phyloP scores from a whole-genome alignment of 2,329 filamentous ascomycete species.

The Botryotinia narcissicola region DNA sequence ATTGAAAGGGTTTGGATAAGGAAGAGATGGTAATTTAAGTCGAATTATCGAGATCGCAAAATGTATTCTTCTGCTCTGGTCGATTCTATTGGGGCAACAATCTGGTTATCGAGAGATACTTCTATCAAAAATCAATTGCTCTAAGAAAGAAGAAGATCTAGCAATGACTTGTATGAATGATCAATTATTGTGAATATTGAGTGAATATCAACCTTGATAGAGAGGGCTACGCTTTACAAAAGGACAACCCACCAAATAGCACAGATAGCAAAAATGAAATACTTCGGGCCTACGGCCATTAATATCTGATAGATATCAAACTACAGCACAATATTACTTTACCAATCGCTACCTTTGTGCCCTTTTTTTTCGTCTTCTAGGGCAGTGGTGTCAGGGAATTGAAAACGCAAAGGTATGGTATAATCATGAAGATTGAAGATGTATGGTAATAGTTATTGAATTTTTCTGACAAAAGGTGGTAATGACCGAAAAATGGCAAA shows the following conservation, averaged over 20 bases:
- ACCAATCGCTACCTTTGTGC: background rate
- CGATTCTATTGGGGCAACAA: background rate
- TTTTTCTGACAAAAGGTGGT: constrained; percentile 4
- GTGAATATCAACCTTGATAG: background rate
- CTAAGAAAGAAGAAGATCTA: background rate
- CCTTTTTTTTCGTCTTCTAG: background rate
- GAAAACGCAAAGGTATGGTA: background rate
- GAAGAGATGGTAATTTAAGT: background rate
- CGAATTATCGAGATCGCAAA: background rate
- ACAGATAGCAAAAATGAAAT: background rate
- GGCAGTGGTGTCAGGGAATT: constrained; percentile 9
- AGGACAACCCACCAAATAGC: background rate
- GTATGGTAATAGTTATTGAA: constrained; percentile 16
- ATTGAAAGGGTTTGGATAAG: background rate
- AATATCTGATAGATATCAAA: background rate
- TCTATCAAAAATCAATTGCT: background rate
- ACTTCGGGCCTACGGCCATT: background rate
- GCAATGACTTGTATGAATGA: background rate
- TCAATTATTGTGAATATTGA: background rate
- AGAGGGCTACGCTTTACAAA: background rate
- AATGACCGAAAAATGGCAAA: constrained; percentile 7
- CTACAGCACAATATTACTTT: background rate
- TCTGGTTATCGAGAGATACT: background rate
- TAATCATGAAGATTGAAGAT: constrained; percentile 13
- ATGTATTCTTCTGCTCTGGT: background rate